These are phyloP conservation scores for Pleurotus djamor DNA, from an alignment of 768 basidiomycete species.

Conservation along the genomic window DNA sequence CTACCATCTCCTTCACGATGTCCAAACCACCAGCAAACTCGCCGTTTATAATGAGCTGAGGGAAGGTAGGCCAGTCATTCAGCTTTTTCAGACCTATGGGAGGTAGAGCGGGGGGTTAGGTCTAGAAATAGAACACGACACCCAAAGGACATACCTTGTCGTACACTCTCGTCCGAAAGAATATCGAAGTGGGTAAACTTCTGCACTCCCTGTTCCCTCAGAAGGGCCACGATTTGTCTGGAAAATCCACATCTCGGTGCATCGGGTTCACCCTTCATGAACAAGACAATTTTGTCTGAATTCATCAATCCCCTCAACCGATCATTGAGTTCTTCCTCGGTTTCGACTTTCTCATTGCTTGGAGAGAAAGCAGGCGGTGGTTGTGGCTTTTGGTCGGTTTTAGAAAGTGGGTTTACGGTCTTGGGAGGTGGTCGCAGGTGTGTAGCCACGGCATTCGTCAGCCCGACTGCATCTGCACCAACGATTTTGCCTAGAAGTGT, in stretches of 20 bases:
- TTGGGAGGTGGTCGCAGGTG: slow-evolving; percentile 35
- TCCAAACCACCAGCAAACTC: slow-evolving; percentile 96
- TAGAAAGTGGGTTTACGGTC: slow-evolving; percentile 40
- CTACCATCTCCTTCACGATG: slow-evolving; percentile 85
- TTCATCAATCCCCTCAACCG: slow-evolving; percentile 76
- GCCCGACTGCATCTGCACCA: slow-evolving; percentile 73
- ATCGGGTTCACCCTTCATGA: slow-evolving; percentile 88
- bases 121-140: neutral
- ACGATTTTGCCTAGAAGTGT: slow-evolving; percentile 73
- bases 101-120: neutral
- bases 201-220: slow-evolving; percentile 60
- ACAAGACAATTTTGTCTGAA: slow-evolving; percentile 74
- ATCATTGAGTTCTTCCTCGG: slow-evolving; percentile 60
- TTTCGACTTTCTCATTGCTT: slow-evolving; percentile 37
- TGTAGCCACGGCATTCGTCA: slow-evolving; percentile 60
- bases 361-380: slow-evolving; percentile 19
- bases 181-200: slow-evolving; percentile 83
- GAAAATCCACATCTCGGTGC: slow-evolving; percentile 86
- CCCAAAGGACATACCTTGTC: slow-evolving; percentile 58
- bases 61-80: slow-evolving; percentile 91
- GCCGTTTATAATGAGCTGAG: slow-evolving; percentile 84
- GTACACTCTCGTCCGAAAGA: slow-evolving; percentile 73
- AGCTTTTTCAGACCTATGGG: slow-evolving; percentile 62
- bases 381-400: slow-evolving; percentile 42
- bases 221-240: slow-evolving; percentile 64